phyloP scores from a whole-genome alignment of 495 filamentous ascomycete genomes.

The Penicillium desertorum region DNA sequence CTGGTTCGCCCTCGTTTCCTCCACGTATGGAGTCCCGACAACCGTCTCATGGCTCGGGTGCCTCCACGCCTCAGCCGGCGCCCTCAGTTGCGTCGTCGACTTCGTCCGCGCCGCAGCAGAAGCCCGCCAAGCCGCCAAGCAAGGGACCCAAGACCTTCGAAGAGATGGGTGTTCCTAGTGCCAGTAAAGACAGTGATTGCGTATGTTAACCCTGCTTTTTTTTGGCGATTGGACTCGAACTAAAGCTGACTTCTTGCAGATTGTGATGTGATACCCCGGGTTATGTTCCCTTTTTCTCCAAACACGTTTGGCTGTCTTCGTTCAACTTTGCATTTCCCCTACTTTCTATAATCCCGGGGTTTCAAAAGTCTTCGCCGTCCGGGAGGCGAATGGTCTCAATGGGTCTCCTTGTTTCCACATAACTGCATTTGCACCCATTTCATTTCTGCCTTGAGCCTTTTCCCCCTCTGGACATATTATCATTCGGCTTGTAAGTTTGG shows the following conservation, averaged over 20 bases:
- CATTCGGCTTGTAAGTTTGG: constrained; percentile 6
- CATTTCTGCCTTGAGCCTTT: constrained; percentile 17
- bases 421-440: constrained; percentile 29
- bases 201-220: constrained; percentile 57
- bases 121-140: constrained; percentile 50
- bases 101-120: constrained; percentile 22
- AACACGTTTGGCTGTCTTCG: constrained; percentile 10
- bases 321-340: constrained; percentile 16
- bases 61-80: constrained; percentile 36
- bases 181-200: constrained; percentile 80
- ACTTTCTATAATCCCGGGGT: constrained; percentile 21
- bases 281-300: constrained; percentile 15
- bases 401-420: constrained; percentile 14
- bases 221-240: constrained; percentile 1
- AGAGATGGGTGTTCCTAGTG: constrained; percentile 89
- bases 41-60: constrained; percentile 30
- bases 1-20: constrained; percentile 37
- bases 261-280: constrained; percentile 61
- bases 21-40: constrained; percentile 38
- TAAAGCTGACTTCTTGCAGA: constrained; percentile 42
- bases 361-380: constrained; percentile 18
- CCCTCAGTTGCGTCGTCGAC: constrained; percentile 25
- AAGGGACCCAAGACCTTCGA: constrained; percentile 96
- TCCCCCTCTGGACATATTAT: constrained; percentile 29
- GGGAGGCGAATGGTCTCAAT: constrained; percentile 16